These are phyloP conservation scores for Paecilomyces fulvus DNA, from an alignment of 2,329 filamentous ascomycete genomes.

Conservation along the genomic window DNA sequence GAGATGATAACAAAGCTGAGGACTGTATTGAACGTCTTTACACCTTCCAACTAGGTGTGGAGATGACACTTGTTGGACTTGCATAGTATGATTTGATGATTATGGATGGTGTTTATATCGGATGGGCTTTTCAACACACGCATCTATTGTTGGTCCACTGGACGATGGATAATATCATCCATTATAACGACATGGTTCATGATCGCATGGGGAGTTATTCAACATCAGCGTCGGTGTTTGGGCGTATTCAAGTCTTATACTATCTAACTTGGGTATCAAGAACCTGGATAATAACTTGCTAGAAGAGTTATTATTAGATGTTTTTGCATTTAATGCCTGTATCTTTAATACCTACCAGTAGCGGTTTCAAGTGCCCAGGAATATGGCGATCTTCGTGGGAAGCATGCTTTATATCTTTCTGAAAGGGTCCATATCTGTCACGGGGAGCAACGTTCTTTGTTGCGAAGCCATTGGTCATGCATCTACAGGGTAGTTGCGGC, in stretches of 20 bases:
- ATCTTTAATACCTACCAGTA: background rate
- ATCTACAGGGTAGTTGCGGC: background rate
- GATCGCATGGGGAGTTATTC: background rate
- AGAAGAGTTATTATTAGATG: background rate
- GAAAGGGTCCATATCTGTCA: background rate
- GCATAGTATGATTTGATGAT: background rate
- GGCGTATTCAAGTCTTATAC: background rate
- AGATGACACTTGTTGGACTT: background rate
- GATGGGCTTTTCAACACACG: background rate
- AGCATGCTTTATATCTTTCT: background rate
- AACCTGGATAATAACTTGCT: background rate
- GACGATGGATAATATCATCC: background rate
- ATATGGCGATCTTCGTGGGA: background rate
- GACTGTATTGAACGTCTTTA: conserved; percentile 37
- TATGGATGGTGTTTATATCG: background rate
- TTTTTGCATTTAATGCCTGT: background rate
- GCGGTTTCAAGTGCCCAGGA: background rate
- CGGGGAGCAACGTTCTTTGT: background rate
- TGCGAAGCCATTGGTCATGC: background rate
- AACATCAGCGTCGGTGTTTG: background rate
- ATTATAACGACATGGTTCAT: background rate
- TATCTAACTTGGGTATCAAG: background rate
- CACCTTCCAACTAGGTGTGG: conserved; percentile 12
- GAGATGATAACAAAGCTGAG: conserved; percentile 77
- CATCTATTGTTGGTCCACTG: background rate